Evolutionary conservation across 805 yeast species (phyloP).

Genomic region (Candida germanica): DNA sequence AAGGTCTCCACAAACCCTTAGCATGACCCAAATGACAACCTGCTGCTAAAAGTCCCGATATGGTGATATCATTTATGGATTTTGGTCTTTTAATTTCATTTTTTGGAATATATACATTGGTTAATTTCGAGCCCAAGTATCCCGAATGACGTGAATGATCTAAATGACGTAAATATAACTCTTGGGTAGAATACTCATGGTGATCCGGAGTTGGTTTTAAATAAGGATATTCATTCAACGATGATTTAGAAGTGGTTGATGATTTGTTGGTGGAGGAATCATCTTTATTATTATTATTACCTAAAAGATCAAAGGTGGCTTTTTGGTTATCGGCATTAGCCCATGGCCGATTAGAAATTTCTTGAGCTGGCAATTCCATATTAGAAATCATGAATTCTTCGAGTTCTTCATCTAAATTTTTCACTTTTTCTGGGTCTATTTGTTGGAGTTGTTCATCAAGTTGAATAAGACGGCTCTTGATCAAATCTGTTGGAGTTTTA

Average conservation of each 20-base stretch:
- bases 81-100: conserved; percentile 61
- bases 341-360: conserved; percentile 36
- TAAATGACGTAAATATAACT: conserved; percentile 69
- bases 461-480: conserved; percentile 26
- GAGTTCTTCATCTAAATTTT: conserved; percentile 39
- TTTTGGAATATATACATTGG: conserved; percentile 67
- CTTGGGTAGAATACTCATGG: conserved; percentile 73
- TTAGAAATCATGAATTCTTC: conserved; percentile 34
- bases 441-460: conserved; percentile 29
- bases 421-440: conserved; percentile 30
- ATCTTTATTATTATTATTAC: conserved; percentile 4
- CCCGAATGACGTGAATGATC: conserved; percentile 56
- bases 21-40: conserved; percentile 96
- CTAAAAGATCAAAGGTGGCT: conserved; percentile 5
- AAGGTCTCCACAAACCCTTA: conserved; percentile 70
- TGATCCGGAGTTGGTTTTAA: conserved; percentile 57
- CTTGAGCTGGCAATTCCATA: conserved; percentile 31
- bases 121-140: conserved; percentile 61
- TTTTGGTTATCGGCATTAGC: conserved; percentile 9
- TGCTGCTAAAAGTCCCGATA: conserved; percentile 76
- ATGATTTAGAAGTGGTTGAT: conserved; percentile 27
- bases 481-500: conserved; percentile 29
- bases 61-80: conserved; percentile 52
- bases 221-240: conserved; percentile 49
- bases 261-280: conserved; percentile 20